Percentiles rank a stretch among this genome's conserved stretches.
Conservation (phyloP, 1,284 basidiomycete genomes). For the Coniferiporia weirii region DNA sequence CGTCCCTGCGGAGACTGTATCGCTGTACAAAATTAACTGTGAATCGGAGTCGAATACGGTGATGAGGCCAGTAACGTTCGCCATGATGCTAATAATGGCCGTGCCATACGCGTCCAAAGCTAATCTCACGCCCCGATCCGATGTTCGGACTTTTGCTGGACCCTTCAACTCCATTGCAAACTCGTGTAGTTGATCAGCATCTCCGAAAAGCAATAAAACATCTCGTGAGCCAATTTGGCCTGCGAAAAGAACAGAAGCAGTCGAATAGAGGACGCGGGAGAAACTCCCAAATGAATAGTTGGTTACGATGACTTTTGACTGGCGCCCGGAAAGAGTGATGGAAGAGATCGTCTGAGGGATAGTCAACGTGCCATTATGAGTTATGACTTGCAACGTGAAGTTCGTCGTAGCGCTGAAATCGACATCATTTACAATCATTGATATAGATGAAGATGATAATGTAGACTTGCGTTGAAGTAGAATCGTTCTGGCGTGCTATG, state of each 20-base stretch:
- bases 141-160: background rate
- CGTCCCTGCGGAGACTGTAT: slow-evolving; percentile 54
- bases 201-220: slow-evolving; percentile 64
- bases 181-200: slow-evolving; percentile 56
- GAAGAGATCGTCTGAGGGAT: slow-evolving; percentile 48
- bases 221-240: slow-evolving; percentile 62
- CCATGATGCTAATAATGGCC: slow-evolving; percentile 43
- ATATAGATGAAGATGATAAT: background rate
- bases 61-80: slow-evolving; percentile 52
- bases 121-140: slow-evolving; percentile 25
- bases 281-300: slow-evolving; percentile 22
- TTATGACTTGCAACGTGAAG: slow-evolving; percentile 50
- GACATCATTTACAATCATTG: background rate
- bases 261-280: slow-evolving; percentile 20
- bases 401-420: slow-evolving; percentile 37
- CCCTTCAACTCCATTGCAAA: slow-evolving; percentile 44
- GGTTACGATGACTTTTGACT: slow-evolving; percentile 52
- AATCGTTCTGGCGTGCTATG: slow-evolving; percentile 60
- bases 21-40: slow-evolving; percentile 62
- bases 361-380: slow-evolving; percentile 42
- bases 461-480: slow-evolving; percentile 54
- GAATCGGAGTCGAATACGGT: slow-evolving; percentile 60
- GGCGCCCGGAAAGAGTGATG: slow-evolving; percentile 58
- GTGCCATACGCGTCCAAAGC: background rate
- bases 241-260: slow-evolving; percentile 53